A percentile compares a stretch with the other conserved stretches of the same genome.
Evolutionary conservation across 2,329 filamentous ascomycete genomes (phyloP).

Genomic region (Fusarium sp.): DNA sequence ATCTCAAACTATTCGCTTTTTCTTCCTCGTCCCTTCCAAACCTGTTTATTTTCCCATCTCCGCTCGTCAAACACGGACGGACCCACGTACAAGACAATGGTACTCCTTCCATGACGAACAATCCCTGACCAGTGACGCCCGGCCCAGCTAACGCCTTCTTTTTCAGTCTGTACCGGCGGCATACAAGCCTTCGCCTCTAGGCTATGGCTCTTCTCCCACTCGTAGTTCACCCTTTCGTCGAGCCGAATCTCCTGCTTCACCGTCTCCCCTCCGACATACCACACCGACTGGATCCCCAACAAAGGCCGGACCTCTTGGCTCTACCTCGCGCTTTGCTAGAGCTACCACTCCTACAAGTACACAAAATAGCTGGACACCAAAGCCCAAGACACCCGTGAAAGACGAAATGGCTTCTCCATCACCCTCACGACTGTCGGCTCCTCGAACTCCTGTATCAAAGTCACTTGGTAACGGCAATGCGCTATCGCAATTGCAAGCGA

Average conservation of each 20-base stretch:
- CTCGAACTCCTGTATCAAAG: conserved; percentile 49
- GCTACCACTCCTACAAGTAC: conserved; percentile 54
- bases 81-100: conserved; percentile 50
- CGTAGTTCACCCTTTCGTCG: conserved; percentile 74
- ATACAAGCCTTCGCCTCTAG: conserved; percentile 78
- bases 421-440: conserved; percentile 49
- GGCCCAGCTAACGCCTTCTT: conserved; percentile 45
- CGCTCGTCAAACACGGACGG: conserved; percentile 31
- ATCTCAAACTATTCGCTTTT: conserved; percentile 9
- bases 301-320: conserved; percentile 51
- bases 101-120: conserved; percentile 44
- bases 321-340: conserved; percentile 51
- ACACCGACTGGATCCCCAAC: conserved; percentile 73
- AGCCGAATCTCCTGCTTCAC: conserved; percentile 72
- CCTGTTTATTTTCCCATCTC: conserved; percentile 38
- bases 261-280: conserved; percentile 71
- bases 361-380: conserved; percentile 52
- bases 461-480: conserved; percentile 61
- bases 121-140: conserved; percentile 38
- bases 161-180: conserved; percentile 64
- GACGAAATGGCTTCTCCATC: conserved; percentile 37
- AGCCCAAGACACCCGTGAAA: conserved; percentile 43
- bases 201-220: conserved; percentile 71
- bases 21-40: conserved; percentile 12
- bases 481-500: conserved; percentile 78